phyloP scores from a whole-genome alignment of 331 rosid genomes.

The Quercus lobata region DNA sequence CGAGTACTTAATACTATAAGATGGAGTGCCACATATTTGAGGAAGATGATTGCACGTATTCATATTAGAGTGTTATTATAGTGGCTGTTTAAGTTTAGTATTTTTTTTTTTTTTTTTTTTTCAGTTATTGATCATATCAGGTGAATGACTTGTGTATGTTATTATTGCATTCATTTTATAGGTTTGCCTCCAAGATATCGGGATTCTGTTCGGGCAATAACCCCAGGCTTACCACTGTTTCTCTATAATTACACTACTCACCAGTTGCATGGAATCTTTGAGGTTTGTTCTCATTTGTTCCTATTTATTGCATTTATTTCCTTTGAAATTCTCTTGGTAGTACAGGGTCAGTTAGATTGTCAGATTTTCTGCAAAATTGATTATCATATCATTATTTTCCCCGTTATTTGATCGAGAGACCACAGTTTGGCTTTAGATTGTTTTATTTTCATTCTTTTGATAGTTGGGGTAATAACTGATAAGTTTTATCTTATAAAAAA shows the following conservation, averaged over 20 bases:
- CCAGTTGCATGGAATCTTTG: slow-evolving; percentile 94
- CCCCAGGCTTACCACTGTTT: slow-evolving; percentile 94
- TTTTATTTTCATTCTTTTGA: background rate
- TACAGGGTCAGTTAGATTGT: background rate
- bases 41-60: background rate
- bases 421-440: too few relatives aligned
- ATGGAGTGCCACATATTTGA: background rate
- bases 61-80: background rate
- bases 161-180: slow-evolving; percentile 27
- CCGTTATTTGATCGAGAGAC: background rate
- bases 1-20: background rate
- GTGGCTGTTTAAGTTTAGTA: background rate
- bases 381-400: background rate
- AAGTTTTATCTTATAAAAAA: too few relatives aligned
- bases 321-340: background rate
- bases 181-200: slow-evolving; percentile 99
- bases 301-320: background rate
- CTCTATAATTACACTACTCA: slow-evolving; percentile 96
- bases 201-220: slow-evolving; percentile 96
- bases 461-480: too few relatives aligned
- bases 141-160: slow-evolving; percentile 3
- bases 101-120: background rate
- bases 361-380: background rate
- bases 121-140: background rate
- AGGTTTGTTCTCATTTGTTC: slow-evolving; percentile 43